A percentile compares a stretch with the other conserved stretches of the same genome.
Evolutionary conservation across 2,329 filamentous ascomycete genomes (phyloP).

Genomic region (Fusarium verticillioides): DNA sequence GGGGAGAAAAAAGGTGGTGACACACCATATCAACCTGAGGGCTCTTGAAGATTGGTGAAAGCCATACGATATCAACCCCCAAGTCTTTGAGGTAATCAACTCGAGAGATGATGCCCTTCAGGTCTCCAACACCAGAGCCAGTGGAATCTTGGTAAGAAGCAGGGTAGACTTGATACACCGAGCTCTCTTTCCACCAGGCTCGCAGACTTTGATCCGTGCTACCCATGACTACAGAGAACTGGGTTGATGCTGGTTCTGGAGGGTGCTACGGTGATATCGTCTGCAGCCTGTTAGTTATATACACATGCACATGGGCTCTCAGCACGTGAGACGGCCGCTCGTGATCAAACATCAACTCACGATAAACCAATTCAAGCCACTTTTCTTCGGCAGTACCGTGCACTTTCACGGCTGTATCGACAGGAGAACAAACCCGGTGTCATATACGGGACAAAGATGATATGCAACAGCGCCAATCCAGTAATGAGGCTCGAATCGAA

Average conservation of each 20-base stretch:
- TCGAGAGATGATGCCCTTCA: constrained; percentile 67
- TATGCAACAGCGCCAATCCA: neutral
- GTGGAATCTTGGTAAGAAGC: constrained; percentile 70
- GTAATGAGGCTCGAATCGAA: constrained; percentile 7
- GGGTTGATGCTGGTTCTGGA: neutral
- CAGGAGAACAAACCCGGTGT: neutral
- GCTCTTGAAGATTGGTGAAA: constrained; percentile 59
- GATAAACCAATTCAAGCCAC: constrained; percentile 5
- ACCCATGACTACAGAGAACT: constrained; percentile 36
- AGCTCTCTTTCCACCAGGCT: constrained; percentile 69
- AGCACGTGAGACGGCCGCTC: constrained; percentile 15
- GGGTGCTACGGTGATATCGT: neutral
- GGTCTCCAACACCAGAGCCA: constrained; percentile 65
- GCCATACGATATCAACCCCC: constrained; percentile 69
- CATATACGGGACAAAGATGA: neutral
- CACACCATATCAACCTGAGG: constrained; percentile 72
- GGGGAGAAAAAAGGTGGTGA: neutral
- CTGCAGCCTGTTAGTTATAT: constrained; percentile 8
- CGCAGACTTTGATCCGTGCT: constrained; percentile 40
- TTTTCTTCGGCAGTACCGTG: neutral
- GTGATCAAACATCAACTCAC: constrained; percentile 24
- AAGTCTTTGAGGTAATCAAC: constrained; percentile 65
- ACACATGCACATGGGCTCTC: neutral
- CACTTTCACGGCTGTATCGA: neutral
- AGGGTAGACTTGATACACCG: constrained; percentile 71